A percentile compares a stretch with the other conserved stretches of the same genome.
Evolutionary conservation across 2,329 filamentous ascomycete species (phyloP).

Genomic region (Didymella keratinophila): DNA sequence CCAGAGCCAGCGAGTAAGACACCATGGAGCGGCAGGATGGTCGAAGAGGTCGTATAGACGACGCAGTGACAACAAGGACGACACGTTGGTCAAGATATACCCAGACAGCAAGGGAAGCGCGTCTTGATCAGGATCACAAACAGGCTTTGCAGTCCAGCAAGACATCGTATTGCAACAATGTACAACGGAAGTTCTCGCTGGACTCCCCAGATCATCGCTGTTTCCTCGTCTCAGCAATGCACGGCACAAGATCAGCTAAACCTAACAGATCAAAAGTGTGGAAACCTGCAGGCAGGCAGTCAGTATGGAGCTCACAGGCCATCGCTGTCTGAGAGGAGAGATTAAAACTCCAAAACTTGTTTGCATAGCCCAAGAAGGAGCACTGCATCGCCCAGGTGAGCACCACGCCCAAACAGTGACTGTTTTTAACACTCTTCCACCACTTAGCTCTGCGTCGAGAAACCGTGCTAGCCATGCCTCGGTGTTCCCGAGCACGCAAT

Average conservation of each 20-base stretch:
- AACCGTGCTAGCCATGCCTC: background rate
- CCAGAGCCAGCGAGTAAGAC: constrained; percentile 34
- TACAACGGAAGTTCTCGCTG: background rate
- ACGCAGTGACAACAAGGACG: background rate
- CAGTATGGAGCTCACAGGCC: background rate
- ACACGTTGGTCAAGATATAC: background rate
- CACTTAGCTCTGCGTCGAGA: background rate
- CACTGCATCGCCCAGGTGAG: no score
- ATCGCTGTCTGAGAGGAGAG: background rate
- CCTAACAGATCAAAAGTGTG: background rate
- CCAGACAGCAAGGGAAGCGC: no score
- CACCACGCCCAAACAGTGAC: background rate
- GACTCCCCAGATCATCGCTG: background rate
- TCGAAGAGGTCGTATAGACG: constrained; percentile 46
- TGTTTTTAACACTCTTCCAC: background rate
- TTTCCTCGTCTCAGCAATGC: background rate
- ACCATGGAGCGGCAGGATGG: constrained; percentile 46
- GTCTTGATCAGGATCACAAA: background rate
- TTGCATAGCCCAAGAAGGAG: no score
- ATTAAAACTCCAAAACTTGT: background rate
- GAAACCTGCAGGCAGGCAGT: background rate
- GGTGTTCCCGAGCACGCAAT: background rate
- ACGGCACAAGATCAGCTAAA: background rate
- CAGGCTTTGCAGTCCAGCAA: background rate
- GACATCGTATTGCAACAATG: background rate